These are phyloP conservation scores for Cerrena zonata DNA, from an alignment of 1,284 basidiomycete species.

Conservation along the genomic window DNA sequence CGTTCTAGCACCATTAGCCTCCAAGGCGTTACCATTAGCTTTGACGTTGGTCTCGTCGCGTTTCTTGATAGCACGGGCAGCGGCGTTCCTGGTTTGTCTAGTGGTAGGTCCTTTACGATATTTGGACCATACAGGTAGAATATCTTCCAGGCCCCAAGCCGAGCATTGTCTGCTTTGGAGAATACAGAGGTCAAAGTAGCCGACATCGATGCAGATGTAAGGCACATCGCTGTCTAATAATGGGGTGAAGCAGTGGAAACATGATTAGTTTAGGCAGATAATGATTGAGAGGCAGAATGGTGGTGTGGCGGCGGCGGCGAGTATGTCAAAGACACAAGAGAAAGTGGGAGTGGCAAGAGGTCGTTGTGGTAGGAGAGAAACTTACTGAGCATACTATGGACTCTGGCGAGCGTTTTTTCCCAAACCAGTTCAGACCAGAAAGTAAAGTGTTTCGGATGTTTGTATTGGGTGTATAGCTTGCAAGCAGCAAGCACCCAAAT, in stretches of 20 bases:
- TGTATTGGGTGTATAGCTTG: slow-evolving; percentile 18
- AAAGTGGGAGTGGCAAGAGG: not conserved
- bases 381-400: slow-evolving; percentile 20
- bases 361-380: slow-evolving; percentile 4
- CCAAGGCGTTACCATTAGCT: not conserved
- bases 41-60: too few species aligned
- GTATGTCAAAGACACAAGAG: not conserved
- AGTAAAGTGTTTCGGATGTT: slow-evolving; percentile 20
- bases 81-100: too few species aligned
- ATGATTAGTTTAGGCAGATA: not conserved
- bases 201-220: slow-evolving; percentile 4
- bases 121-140: not conserved
- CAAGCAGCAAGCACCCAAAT: slow-evolving; percentile 24
- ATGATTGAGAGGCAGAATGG: not conserved
- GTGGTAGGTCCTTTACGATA: not conserved
- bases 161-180: slow-evolving; percentile 11
- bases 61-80: too few species aligned
- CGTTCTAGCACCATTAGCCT: not conserved
- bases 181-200: not conserved
- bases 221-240: not conserved
- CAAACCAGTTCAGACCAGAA: slow-evolving; percentile 20
- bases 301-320: not conserved
- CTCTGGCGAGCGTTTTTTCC: slow-evolving; percentile 17
- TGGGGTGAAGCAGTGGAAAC: not conserved
- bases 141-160: not conserved